Evolutionary conservation across 1,139 yeast genomes (phyloP).

Genomic region (Zygoascus meyerae): DNA sequence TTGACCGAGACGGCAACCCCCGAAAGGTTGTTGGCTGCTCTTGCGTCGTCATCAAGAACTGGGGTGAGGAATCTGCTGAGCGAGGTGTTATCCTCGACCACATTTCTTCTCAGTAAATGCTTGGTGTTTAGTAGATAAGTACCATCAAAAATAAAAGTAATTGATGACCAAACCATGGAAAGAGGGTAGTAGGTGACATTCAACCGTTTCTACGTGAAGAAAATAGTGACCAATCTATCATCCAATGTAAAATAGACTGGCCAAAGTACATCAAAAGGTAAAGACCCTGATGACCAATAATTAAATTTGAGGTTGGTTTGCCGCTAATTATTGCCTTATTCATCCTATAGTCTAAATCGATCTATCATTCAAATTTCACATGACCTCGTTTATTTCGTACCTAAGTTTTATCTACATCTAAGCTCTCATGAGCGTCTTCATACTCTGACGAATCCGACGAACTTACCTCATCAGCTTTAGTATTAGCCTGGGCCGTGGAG

Average conservation of each 20-base stretch:
- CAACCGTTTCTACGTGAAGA: too few species aligned
- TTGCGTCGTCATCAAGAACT: constrained; percentile 98
- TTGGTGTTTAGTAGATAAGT: constrained; percentile 1
- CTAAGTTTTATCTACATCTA: not conserved
- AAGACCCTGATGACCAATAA: too few species aligned
- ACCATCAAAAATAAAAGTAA: not conserved
- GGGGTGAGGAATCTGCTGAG: constrained; percentile 99
- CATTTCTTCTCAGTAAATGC: constrained; percentile 75
- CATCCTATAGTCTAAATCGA: too few species aligned
- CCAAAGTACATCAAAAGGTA: too few species aligned
- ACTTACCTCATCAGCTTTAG: not conserved
- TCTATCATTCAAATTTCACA: too few species aligned
- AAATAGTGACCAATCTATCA: too few species aligned
- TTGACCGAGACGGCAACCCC: constrained; percentile 99
- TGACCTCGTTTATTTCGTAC: not conserved
- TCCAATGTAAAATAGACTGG: too few species aligned
- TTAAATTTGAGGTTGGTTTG: too few species aligned
- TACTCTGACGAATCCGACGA: constrained; percentile 4
- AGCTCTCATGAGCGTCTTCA: constrained; percentile 7
- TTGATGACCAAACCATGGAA: not conserved
- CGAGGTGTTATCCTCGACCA: constrained; percentile 95
- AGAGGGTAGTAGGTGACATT: too few species aligned
- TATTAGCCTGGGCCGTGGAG: not conserved
- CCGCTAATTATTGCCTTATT: too few species aligned
- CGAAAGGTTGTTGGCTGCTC: constrained; percentile 99